These are phyloP conservation scores for Rutstroemia sydowiana DNA, from an alignment of 2,329 filamentous ascomycete genomes.

Conservation along the genomic window DNA sequence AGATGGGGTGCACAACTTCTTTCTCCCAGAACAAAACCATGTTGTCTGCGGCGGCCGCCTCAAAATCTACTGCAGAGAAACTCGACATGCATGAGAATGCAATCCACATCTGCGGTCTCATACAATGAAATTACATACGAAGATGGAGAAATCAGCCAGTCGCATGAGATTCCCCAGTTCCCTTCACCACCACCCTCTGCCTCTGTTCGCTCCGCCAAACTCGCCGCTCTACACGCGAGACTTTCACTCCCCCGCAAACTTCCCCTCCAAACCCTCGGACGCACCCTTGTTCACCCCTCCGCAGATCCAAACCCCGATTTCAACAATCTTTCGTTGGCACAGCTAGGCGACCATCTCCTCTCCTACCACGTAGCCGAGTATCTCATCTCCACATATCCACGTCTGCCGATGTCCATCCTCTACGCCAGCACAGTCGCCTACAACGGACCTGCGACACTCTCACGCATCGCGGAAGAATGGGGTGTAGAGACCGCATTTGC, in stretches of 20 bases:
- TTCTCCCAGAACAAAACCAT: conserved; percentile 34
- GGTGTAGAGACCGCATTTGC: conserved; percentile 82
- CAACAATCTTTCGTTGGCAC: conserved; percentile 81
- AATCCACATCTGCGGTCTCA: conserved; percentile 14
- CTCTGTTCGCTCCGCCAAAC: conserved; percentile 72
- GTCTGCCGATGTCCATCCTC: conserved; percentile 80
- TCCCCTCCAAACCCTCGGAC: conserved; percentile 77
- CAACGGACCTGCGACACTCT: conserved; percentile 66
- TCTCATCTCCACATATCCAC: conserved; percentile 82
- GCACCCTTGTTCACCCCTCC: conserved; percentile 76
- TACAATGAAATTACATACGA: conserved; percentile 22
- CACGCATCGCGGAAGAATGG: conserved; percentile 74
- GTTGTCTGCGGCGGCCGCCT: conserved; percentile 41
- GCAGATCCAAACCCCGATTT: conserved; percentile 73
- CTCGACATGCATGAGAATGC: conserved; percentile 29
- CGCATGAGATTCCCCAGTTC: not conserved
- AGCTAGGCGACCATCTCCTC: conserved; percentile 75
- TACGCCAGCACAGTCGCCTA: conserved; percentile 83
- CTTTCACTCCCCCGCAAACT: conserved; percentile 74
- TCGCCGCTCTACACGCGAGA: conserved; percentile 86
- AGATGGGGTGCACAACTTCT: conserved; percentile 55
- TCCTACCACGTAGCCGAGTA: conserved; percentile 85
- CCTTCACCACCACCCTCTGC: conserved; percentile 51
- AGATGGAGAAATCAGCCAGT: conserved; percentile 16
- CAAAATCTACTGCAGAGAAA: conserved; percentile 44